Conservation (phyloP, 192 early-diverging fungal genomes). For the Backusella luteola region DNA sequence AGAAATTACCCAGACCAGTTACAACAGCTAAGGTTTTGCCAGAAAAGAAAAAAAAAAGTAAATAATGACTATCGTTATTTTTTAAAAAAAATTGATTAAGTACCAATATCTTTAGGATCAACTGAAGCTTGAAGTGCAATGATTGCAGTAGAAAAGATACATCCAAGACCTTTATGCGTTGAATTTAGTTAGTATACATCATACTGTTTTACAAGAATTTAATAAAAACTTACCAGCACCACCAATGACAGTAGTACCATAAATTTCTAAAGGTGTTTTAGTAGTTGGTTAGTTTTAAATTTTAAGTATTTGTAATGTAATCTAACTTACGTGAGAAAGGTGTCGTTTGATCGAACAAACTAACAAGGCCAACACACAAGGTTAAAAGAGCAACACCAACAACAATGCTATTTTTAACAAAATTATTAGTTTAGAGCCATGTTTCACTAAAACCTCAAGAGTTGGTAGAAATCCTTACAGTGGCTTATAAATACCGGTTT, state of each 20-base stretch:
- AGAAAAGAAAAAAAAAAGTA: conserved; percentile 12
- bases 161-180: conserved; percentile 21
- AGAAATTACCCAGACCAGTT: conserved; percentile 36
- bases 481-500: conserved; percentile 19
- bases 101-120: conserved; percentile 35
- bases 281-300: background rate
- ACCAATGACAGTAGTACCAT: conserved; percentile 28
- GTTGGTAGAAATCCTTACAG: conserved; percentile 9
- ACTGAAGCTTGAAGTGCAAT: conserved; percentile 37
- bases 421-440: background rate
- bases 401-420: conserved; percentile 28
- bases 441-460: background rate
- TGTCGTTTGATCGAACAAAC: conserved; percentile 47
- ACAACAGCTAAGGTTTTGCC: conserved; percentile 23
- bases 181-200: background rate
- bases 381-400: conserved; percentile 61
- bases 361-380: conserved; percentile 63
- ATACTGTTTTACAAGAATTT: background rate
- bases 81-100: background rate
- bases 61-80: background rate
- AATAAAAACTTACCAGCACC: conserved; percentile 11
- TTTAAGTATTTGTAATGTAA: background rate
- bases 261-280: conserved; percentile 12
- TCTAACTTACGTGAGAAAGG: conserved; percentile 15
- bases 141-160: conserved; percentile 32